phyloP scores from a whole-genome alignment of 768 basidiomycete genomes.

The Mycena galericulata region DNA sequence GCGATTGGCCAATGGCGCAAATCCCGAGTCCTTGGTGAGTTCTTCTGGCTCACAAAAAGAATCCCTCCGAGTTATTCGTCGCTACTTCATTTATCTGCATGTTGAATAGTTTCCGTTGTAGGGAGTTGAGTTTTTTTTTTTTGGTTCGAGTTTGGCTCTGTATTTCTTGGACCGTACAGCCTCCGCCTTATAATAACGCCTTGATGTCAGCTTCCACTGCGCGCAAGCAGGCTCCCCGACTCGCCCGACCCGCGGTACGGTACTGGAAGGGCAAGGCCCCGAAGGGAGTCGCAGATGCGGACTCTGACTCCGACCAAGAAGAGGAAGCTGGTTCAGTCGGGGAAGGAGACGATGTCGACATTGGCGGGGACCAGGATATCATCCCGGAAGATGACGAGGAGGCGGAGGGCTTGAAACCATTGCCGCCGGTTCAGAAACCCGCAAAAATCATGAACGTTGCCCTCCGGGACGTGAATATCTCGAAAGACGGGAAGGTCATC shows the following conservation, averaged over 20 bases:
- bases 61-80: no score
- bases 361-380: constrained; percentile 69
- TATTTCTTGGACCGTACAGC: not conserved
- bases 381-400: constrained; percentile 58
- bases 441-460: constrained; percentile 76
- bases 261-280: constrained; percentile 95
- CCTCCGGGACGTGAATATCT: constrained; percentile 84
- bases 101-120: no score
- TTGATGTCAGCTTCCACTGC: constrained; percentile 39
- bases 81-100: no score
- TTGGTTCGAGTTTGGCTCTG: constrained; percentile 3
- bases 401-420: constrained; percentile 54
- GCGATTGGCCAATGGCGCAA: no score
- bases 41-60: no score
- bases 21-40: no score
- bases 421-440: constrained; percentile 46
- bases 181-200: not conserved
- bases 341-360: constrained; percentile 67
- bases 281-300: constrained; percentile 72
- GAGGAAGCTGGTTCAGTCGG: constrained; percentile 51
- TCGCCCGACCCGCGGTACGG: constrained; percentile 82
- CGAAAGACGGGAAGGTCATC: constrained; percentile 82
- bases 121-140: no score
- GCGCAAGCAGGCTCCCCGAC: constrained; percentile 81
- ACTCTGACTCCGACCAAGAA: constrained; percentile 76